Evolutionary conservation across 192 early-diverging fungal genomes (phyloP), one percentile per base, ranked within the genome.

Genomic region (Backusella tuberculispora): DNA sequence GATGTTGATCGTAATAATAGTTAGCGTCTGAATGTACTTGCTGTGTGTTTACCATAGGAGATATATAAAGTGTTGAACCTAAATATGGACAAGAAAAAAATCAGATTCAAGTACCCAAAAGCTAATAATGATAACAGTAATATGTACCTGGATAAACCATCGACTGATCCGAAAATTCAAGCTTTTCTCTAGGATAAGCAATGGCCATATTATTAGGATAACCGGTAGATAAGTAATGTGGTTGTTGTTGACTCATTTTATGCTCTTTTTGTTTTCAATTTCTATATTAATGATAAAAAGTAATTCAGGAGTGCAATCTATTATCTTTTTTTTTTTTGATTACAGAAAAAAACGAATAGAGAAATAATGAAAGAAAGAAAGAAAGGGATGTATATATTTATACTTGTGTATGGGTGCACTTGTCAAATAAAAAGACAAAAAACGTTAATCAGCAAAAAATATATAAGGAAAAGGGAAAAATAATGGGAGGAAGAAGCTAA

Each of bases 61-160:
- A 73, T 10, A 73, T 63, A 65, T 73, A 73, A 40, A 73, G 45
- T 21, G 56, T 10, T 45, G 72, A 73, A 37, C 43, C 72, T 66
- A 46, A 34, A 38, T n/a, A 15, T 6, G n/a, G 21, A 48, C 19
- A 12, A 9, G 46, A 43, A 26, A 43, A 43, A 43, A 34, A n/a
- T n/a, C n/a, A n/a, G n/a, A n/a, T n/a, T n/a, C n/a, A n/a, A n/a
- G n/a, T n/a, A n/a, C n/a, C n/a, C n/a, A n/a, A n/a, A n/a, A n/a
- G n/a, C n/a, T n/a, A n/a, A n/a, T n/a, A n/a, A n/a, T n/a, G n/a
- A n/a, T n/a, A n/a, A n/a, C n/a, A n/a, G n/a, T n/a, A 34, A 66
- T n/a, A 13, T 6, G 17, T 48, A 56, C 46, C 70, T 56, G 71
- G 53, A 73, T 73, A 73, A 42, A 65, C 60, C 42, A 73, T 73